Evolutionary conservation across 805 yeast species (phyloP), one percentile per base, ranked within the genome.

Genomic region (Torulaspora gathmanii): DNA sequence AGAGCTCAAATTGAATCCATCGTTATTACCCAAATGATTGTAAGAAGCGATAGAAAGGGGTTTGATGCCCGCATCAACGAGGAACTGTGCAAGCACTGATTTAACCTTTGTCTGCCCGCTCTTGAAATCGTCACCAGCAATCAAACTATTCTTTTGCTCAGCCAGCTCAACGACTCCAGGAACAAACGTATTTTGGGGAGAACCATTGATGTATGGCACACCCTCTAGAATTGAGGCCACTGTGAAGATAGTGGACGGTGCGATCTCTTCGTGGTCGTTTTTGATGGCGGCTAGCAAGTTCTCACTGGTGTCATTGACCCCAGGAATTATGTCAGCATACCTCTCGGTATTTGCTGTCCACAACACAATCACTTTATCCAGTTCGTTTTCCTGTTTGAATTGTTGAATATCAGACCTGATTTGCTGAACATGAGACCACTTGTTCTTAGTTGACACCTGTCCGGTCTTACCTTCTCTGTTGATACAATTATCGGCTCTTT

Each of bases 261-360:
- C 78, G 52, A 90, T 78, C 70, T 90, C 97, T 31, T 69, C 74
- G 63, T 90, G 95, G 57, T 86, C 87, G 29, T 65, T 65, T 70
- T 87, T 88, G 67, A 90, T 80, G 15, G 96, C 64, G 40, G 73
- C 69, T 54, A 90, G 55, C 62, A 90, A 71, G 69, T 86, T 85
- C 31, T 85, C 95, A 42, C 88, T 81, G 22, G 91, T 86, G 67
- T 90, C 97, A 63, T 90, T 89, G 53, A 91, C 87, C 48, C 95
- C 93, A 4, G 74, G 71, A 35, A 81, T 69, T 34, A 91, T 62
- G 33, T 85, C 90, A 35, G 95, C 79, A 65, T 84, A 89, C 65
- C 97, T 82, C 72, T 90, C 98, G 45, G 98, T 90, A 72, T 90
- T 91, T 45, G 98, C 98, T 36, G 96, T 89, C 98, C 98, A 90